Evolutionary conservation across 352 stramenopile genomes (phyloP).

Genomic region (Phytophthora megakarya): DNA sequence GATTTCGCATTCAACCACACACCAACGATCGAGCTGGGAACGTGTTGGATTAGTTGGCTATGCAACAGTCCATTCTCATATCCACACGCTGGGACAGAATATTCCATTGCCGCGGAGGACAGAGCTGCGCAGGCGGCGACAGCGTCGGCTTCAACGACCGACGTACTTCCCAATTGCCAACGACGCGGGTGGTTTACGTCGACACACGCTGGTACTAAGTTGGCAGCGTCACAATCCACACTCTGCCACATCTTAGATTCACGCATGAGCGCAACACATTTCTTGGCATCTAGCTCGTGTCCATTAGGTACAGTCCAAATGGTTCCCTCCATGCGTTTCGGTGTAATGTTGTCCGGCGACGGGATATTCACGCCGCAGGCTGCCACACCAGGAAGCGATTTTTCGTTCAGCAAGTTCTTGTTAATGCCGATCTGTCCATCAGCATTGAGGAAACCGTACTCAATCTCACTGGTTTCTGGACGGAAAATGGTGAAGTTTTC

Average conservation of each 20-base stretch:
- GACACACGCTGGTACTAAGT: slow-evolving; percentile 52
- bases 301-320: slow-evolving; percentile 59
- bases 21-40: slow-evolving; percentile 34
- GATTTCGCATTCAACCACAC: slow-evolving; percentile 57
- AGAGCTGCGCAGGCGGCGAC: slow-evolving; percentile 30
- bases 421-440: slow-evolving; percentile 73
- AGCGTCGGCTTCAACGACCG: slow-evolving; percentile 42
- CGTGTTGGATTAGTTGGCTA: slow-evolving; percentile 35
- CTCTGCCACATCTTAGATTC: slow-evolving; percentile 49
- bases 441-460: slow-evolving; percentile 84
- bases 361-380: slow-evolving; percentile 80
- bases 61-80: slow-evolving; percentile 63
- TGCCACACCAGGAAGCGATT: slow-evolving; percentile 60
- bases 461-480: slow-evolving; percentile 84
- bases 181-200: slow-evolving; percentile 32
- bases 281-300: slow-evolving; percentile 35
- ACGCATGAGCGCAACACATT: slow-evolving; percentile 62
- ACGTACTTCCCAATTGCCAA: slow-evolving; percentile 43
- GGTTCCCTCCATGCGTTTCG: slow-evolving; percentile 78
- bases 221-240: slow-evolving; percentile 54
- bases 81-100: slow-evolving; percentile 51
- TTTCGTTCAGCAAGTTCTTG: slow-evolving; percentile 69
- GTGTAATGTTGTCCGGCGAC: slow-evolving; percentile 84
- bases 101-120: slow-evolving; percentile 21
- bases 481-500: slow-evolving; percentile 71